Evolutionary conservation across 164 flowering plant species (phyloP).

Genomic region (Berberis vulgaris): DNA sequence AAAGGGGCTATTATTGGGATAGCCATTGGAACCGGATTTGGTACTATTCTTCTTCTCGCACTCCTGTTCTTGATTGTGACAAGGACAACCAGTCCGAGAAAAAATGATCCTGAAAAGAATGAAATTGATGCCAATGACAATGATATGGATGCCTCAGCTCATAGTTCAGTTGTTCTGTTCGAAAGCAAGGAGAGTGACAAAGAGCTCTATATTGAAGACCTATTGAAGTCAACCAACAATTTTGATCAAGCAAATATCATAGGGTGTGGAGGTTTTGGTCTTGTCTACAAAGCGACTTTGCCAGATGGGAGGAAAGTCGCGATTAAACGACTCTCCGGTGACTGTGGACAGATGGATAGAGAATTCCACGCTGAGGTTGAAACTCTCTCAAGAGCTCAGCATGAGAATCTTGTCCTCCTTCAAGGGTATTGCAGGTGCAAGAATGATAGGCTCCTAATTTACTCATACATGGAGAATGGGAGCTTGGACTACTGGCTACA

Average conservation of each 20-base stretch:
- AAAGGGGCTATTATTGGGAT: no score
- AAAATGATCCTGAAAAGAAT: no score
- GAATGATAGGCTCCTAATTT: not conserved
- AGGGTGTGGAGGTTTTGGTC: not conserved
- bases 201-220: not conserved
- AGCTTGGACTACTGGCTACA: constrained; percentile 1
- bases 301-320: not conserved
- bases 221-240: not conserved
- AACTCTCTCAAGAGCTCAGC: not conserved
- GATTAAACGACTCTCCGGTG: not conserved
- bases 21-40: no score
- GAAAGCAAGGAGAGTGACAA: no score
- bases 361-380: not conserved
- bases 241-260: not conserved
- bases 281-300: not conserved
- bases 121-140: no score
- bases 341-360: not conserved
- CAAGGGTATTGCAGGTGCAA: not conserved
- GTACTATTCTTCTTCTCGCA: no score
- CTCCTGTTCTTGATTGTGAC: no score
- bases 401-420: not conserved
- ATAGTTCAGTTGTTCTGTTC: no score
- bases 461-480: not conserved
- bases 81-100: no score
- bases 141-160: no score